Evolutionary conservation across 2,329 filamentous ascomycete species (phyloP).

Genomic region (Colletotrichum sp.): DNA sequence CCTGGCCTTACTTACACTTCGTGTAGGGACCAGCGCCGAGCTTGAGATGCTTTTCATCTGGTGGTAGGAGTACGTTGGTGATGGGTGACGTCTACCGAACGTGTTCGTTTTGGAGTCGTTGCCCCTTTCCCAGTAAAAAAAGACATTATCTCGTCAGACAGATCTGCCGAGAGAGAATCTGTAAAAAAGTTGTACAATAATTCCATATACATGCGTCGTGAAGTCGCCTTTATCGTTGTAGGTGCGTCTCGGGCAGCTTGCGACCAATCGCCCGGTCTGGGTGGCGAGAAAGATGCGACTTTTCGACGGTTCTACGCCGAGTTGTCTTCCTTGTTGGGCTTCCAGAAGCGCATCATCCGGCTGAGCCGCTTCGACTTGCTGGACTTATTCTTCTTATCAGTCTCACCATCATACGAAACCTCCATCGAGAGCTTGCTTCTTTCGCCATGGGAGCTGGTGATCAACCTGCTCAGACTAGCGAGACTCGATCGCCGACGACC

Average conservation of each 20-base stretch:
- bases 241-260: not conserved
- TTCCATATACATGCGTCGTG: conserved; percentile 40
- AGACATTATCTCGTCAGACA: conserved; percentile 2
- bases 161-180: conserved; percentile 5
- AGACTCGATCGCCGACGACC: conserved; percentile 77
- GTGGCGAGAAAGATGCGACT: not conserved
- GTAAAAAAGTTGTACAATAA: conserved; percentile 38
- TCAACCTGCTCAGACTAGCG: conserved; percentile 76
- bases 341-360: conserved; percentile 82
- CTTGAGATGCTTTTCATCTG: conserved; percentile 5
- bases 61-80: not conserved
- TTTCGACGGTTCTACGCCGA: conserved; percentile 23
- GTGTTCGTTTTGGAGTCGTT: not conserved
- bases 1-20: not conserved
- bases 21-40: not conserved
- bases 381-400: conserved; percentile 58
- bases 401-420: conserved; percentile 59
- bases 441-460: conserved; percentile 76
- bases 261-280: not conserved
- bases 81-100: not conserved
- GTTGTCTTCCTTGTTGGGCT: conserved; percentile 53
- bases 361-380: conserved; percentile 75
- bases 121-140: not conserved
- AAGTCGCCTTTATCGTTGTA: conserved; percentile 18
- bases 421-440: conserved; percentile 77